Base-by-base conservation (phyloP, 1,284 basidiomycete genomes). In the Pascua guehoae region DNA sequence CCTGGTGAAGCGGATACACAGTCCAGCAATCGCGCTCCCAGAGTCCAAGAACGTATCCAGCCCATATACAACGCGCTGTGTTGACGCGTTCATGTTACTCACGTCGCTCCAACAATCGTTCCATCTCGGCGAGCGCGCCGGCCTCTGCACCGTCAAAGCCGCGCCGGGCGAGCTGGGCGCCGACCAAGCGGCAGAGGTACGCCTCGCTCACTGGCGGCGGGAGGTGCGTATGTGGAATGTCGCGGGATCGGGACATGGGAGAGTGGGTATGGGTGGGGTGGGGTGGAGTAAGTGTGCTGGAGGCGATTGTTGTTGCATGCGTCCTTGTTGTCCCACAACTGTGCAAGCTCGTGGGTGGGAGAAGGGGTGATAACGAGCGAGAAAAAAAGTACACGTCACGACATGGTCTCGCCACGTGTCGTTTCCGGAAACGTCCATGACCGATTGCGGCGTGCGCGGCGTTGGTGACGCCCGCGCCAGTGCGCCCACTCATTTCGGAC, bases 71-170 rank as follows among this genome's bases (percentile, higher is more conserved):
- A 32, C 24, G 12, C 14, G 18, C 7, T n/a, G n/a, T n/a, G n/a
- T n/a, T n/a, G n/a, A n/a, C n/a, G n/a, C n/a, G 8, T 12, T 8
- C 36, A 11, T 18, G 15, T 16, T n/a, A 70, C 73, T 62, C 51
- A 75, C 73, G 72, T 17, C 58, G 55, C 49, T 73, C 70, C 0
- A 75, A 53, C 49, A 74, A 43, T 32, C 70, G 49, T 51, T 74
- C 73, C 47, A 74, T 70, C 60, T 75, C 73, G 1, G 61, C 56
- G 2, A 75, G 45, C 7, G 70, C 72, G 9, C 73, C 73, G 10
- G 71, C 69, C 61, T 75, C 72, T 2, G 70, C 72, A 5, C 63
- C 68, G 17, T 73, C 67, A 38, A 73, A 72, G 1, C 73, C 73
- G 17, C 56, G 56, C 15, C 67, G 63, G 12, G 62, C 55, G 12